Evolutionary conservation across 108 stramenopile species (phyloP), one percentile per base, ranked within the genome.

Genomic region (Craspedostauros australis): DNA sequence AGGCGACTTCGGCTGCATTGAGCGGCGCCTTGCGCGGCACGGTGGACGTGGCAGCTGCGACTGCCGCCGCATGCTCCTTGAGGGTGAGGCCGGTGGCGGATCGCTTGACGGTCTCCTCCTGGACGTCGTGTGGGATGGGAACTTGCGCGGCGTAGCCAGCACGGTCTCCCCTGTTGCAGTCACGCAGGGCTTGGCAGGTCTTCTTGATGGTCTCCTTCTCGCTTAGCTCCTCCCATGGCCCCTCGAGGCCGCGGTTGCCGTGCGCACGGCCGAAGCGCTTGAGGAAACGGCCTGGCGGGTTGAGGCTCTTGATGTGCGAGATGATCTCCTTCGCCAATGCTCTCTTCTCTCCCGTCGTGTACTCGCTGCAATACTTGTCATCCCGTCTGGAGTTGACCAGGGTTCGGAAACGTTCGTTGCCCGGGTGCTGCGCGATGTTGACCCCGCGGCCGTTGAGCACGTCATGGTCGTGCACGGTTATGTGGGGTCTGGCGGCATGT

Each of bases 251-350:
- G 8, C 82, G 70, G 20, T 64, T 55, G 2, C 64, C 62, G 24
- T 72, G 70, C 0, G 70, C 70, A 4, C 68, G 42, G 6, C 80
- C 76, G 47, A 65, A 63, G 7, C 84, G 59, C 50, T 82, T 80
- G 39, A 90, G 69, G 55, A 90, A 90, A 18, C 88, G 54, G 14
- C 88, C 88, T 1, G 88, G 84, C 16, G 88, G 88, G 33, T 84
- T 58, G 15, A 90, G 64, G 11, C 30, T 38, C 30, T 61, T 24
- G 34, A 90, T 90, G 49, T 90, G 82, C 3, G 61, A 48, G 9
- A 90, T 64, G 34, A 90, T 86, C 39, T 84, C 71, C 43, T 72
- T 64, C n/a, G 88, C 80, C 21, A 90, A 69, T 15, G 77, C 82
- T 36, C 63, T 57, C 54, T 90, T 90, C 39, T 90, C 84, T n/a